Base-by-base conservation (phyloP, 805 yeast genomes). In the Blastobotrys terrestris region DNA sequence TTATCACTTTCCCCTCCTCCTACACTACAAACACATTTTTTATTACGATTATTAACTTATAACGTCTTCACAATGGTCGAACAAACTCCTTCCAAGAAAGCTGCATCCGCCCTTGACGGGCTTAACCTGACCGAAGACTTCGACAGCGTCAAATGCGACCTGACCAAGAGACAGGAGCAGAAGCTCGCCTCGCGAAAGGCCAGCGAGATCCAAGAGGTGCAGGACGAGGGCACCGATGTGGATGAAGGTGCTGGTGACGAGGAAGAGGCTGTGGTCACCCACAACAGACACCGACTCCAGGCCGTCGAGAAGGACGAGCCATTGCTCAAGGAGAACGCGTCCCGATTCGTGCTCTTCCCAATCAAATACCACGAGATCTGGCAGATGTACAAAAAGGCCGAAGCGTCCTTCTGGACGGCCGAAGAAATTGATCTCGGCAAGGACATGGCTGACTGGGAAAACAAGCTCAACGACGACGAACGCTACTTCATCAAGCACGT, bases 391-490 rank as follows among this genome's bases (percentile, higher is more conserved):
- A 92, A 92, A 78, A 89, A 92, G 75, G 97, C 98, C 49, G 99
- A 94, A 78, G 99, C 99, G 14, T 92, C 98, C 3, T 92, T 92
- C 80, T 92, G 99, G 99, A 94, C 98, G 42, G 97, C 98, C 47
- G 99, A 92, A 77, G 99, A 94, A 75, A 90, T 92, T 60, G 99
- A 92, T 73, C 80, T 92, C 59, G 84, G 95, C 52, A 94, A 92
- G 77, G 99, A 92, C 72, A 67, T 78, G 55, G 80, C 79, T 64
- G 99, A 92, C 75, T 92, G 99, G 99, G 91, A 88, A 69, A 80
- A 85, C 75, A 77, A 77, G 66, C 77, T 92, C 77, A 91, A 78
- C 68, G 94, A 87, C 53, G 92, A 91, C 70, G 99, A 92, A 78
- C 82, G 95, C 65, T 94, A 74, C 75, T 92, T 92, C 72, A 77